phyloP scores from a whole-genome alignment of 192 early-diverging fungal species.

The Backusella liffmaniae region DNA sequence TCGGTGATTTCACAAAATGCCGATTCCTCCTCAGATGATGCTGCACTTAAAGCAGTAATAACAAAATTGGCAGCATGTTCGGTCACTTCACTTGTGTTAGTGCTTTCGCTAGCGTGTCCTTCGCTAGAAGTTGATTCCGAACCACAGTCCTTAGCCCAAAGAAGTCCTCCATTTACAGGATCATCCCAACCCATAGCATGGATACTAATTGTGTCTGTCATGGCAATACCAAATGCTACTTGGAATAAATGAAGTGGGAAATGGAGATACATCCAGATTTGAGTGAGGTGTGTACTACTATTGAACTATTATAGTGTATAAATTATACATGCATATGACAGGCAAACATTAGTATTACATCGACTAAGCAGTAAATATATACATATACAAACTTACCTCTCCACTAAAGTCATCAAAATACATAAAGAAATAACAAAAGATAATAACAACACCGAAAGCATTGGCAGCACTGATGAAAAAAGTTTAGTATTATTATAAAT shows the following conservation, averaged over 20 bases:
- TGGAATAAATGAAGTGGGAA: constrained; percentile 52
- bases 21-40: background rate
- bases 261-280: constrained; percentile 48
- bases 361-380: background rate
- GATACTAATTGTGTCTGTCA: constrained; percentile 43
- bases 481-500: background rate
- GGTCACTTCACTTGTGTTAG: background rate
- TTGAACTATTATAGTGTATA: constrained; percentile 11
- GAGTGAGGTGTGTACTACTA: constrained; percentile 22
- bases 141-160: background rate
- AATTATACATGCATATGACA: background rate
- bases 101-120: background rate
- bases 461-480: constrained; percentile 21
- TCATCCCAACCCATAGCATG: constrained; percentile 24
- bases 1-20: constrained; percentile 11
- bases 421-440: constrained; percentile 49
- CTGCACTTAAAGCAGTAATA: background rate
- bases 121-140: background rate
- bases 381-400: constrained; percentile 23
- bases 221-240: constrained; percentile 46
- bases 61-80: background rate
- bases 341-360: background rate
- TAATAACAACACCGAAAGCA: constrained; percentile 46
- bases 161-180: background rate
- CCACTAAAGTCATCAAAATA: constrained; percentile 52